Conservation (phyloP, 176 grass and related monocot species). For the Hyparrhenia diplandra region DNA sequence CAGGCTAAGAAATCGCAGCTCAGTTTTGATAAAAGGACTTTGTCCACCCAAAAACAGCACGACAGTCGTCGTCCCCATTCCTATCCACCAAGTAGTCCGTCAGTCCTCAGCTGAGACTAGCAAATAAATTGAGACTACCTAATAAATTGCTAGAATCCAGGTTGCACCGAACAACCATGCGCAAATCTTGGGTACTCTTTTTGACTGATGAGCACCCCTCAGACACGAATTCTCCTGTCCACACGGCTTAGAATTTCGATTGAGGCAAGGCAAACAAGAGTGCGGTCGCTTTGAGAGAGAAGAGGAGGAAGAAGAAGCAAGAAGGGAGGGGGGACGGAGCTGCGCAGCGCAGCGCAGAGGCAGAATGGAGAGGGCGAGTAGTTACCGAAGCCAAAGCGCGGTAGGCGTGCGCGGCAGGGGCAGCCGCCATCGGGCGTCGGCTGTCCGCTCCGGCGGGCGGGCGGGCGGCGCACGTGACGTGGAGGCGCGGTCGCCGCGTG, state of each 20-base stretch:
- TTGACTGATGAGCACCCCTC: not conserved
- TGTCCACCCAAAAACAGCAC: not conserved
- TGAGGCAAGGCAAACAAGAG: not conserved
- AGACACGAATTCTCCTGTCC: not conserved
- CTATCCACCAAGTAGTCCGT: not conserved
- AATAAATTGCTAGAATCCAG: not conserved
- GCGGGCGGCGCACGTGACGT: not conserved
- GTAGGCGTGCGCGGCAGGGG: slow-evolving; percentile 16
- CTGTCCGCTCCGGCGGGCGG: not conserved
- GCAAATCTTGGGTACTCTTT: not conserved
- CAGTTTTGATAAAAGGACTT: not conserved
- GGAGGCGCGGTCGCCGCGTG: slow-evolving; percentile 22
- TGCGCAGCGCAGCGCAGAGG: not conserved
- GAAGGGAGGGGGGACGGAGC: not conserved
- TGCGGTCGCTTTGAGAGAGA: not conserved
- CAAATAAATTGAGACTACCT: not conserved
- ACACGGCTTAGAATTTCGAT: not conserved
- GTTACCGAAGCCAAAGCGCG: slow-evolving; percentile 50
- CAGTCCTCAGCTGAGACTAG: not conserved
- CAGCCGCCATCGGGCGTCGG: slow-evolving; percentile 33
- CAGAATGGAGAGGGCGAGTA: not conserved
- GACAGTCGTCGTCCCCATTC: too few species aligned
- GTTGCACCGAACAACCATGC: not conserved
- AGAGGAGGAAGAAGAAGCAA: not conserved
- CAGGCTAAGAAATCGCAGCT: not conserved